A percentile compares a stretch with the other conserved stretches of the same genome.
Conservation (phyloP, 2,329 filamentous ascomycete species). For the Nigrograna mackinnonii region DNA sequence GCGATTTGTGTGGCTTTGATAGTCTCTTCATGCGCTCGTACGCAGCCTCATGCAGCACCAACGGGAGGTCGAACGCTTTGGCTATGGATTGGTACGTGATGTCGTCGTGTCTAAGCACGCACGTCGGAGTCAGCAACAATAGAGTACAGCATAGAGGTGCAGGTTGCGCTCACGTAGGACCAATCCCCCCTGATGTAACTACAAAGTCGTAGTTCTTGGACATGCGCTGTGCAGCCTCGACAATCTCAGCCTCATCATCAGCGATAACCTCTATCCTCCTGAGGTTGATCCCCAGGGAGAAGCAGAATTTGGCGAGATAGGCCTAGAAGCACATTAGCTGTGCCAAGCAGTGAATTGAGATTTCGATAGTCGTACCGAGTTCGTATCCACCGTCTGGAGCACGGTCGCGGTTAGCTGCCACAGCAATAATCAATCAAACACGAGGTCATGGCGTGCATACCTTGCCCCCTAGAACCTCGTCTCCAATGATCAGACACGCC, state of each 20-base stretch:
- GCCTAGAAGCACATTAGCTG: constrained; percentile 39
- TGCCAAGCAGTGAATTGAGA: not conserved
- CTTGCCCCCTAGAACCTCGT: constrained; percentile 95
- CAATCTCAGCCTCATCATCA: constrained; percentile 88
- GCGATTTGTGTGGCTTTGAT: constrained; percentile 71
- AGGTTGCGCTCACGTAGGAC: constrained; percentile 73
- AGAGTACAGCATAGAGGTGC: constrained; percentile 3
- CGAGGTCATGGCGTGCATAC: constrained; percentile 49
- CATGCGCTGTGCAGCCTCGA: constrained; percentile 86
- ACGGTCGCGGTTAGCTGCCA: constrained; percentile 21
- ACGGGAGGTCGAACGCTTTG: constrained; percentile 78
- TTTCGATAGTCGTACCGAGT: constrained; percentile 47
- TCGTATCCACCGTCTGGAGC: constrained; percentile 65
- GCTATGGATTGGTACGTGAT: constrained; percentile 96
- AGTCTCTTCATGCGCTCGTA: constrained; percentile 82
- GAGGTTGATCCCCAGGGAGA: constrained; percentile 67
- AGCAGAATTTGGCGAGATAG: constrained; percentile 69
- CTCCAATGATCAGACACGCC: constrained; percentile 93
- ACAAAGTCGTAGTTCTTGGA: constrained; percentile 90
- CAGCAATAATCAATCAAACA: constrained; percentile 1
- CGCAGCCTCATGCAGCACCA: constrained; percentile 77
- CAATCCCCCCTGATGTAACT: constrained; percentile 93
- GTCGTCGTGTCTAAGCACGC: constrained; percentile 77
- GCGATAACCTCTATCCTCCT: constrained; percentile 91
- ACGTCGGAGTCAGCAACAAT: constrained; percentile 17